Evolutionary conservation across 2,329 filamentous ascomycete species (phyloP), one percentile per base, ranked within the genome.

Genomic region (Xylariaceae sp.): DNA sequence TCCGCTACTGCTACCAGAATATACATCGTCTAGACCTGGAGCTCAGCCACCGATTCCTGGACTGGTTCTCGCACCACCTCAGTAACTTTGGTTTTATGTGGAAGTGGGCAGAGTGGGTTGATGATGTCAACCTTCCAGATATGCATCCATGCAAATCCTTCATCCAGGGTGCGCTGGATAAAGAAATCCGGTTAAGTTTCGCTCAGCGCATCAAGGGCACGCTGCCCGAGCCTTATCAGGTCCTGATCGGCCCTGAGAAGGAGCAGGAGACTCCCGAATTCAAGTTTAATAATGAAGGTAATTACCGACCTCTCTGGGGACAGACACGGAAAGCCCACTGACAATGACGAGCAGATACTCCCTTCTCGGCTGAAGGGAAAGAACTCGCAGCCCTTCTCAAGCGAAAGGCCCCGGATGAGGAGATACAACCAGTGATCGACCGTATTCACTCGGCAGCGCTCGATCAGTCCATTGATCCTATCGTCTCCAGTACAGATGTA

Each of bases 61-160:
- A 97, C 61, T 98, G 92, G 92, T 98, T 98, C 59, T 78, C 90
- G 13, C 92, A 98, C 61, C 92, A 98, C 67, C 68, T 98, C 50
- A 96, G 89, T 67, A 98, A 98, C 67, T 98, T 98, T 59, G 92
- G 94, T 37, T 98, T 97, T 61, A 92, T 92, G 8, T 98, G 92
- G 92, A 97, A 97, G 65, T 98, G 92, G 92, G 83, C 85, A 12
- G 92, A 98, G 66, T 98, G 92, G 92, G 75, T 85, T 33, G 87
- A 89, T 12, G 88, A 97, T 59, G 80, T 95, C 12, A 73, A 79
- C 30, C 73, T 94, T 17, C 76, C 86, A 0, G 71, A 83, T 44
- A 67, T 92, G 23, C 80, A 95, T 59, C 89, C 92, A 1, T 85
- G 83, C 66, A 96, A 96, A 66, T 87, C 90, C 21, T 96, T 98